Evolutionary conservation across 495 filamentous ascomycete genomes (phyloP).

Genomic region (Trichocladium uniseriatum): DNA sequence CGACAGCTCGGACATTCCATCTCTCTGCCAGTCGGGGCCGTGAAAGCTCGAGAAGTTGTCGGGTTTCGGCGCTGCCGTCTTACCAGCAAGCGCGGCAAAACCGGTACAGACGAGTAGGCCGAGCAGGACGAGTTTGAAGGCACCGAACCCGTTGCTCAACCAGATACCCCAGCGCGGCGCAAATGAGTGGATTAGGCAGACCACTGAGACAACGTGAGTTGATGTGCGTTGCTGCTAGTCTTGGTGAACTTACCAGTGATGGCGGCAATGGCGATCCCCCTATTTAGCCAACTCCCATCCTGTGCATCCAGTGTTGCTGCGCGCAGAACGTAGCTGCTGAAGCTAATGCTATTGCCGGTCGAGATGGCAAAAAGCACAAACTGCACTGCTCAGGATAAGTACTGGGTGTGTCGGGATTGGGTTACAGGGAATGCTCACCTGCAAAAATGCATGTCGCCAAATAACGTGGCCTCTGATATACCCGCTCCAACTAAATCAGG

Average conservation of each 20-base stretch:
- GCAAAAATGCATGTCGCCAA: slow-evolving; percentile 30
- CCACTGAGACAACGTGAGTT: slow-evolving; percentile 20
- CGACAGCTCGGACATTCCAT: neutral
- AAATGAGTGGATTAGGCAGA: slow-evolving; percentile 49
- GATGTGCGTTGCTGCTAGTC: neutral
- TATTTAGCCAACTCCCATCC: slow-evolving; percentile 22
- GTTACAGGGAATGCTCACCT: neutral
- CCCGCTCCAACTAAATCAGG: slow-evolving; percentile 20
- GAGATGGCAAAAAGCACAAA: slow-evolving; percentile 33
- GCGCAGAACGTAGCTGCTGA: slow-evolving; percentile 27
- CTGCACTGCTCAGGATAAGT: slow-evolving; percentile 20
- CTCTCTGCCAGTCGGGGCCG: slow-evolving; percentile 11
- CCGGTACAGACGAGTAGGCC: slow-evolving; percentile 52
- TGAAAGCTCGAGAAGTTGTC: slow-evolving; percentile 44
- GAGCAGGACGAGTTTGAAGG: slow-evolving; percentile 55
- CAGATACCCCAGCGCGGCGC: slow-evolving; percentile 54
- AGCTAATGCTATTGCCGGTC: slow-evolving; percentile 25
- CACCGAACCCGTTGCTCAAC: slow-evolving; percentile 51
- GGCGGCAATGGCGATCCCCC: slow-evolving; percentile 26
- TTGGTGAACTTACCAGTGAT: slow-evolving; percentile 32
- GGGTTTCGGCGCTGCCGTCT: slow-evolving; percentile 8
- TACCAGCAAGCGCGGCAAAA: slow-evolving; percentile 34
- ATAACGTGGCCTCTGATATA: slow-evolving; percentile 26
- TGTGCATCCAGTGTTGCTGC: slow-evolving; percentile 10
- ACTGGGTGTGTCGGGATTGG: neutral